Conservation (phyloP, 108 stramenopile genomes). For the Aurantiochytrium sp. region DNA sequence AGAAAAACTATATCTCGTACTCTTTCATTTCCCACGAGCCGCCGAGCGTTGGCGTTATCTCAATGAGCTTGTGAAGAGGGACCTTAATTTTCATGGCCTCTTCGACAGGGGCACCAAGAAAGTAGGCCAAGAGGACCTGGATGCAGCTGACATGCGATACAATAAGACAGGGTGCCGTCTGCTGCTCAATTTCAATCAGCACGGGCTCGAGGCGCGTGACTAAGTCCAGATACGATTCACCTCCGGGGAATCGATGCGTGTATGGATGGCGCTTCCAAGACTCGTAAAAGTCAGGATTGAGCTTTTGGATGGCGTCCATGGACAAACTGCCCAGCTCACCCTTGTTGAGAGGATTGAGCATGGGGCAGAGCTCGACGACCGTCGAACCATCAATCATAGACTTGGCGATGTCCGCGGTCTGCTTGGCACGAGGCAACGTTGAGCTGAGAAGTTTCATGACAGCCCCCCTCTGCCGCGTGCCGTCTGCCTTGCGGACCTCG, state of each 20-base stretch:
- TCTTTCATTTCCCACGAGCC: conserved; percentile 13
- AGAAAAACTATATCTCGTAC: not conserved
- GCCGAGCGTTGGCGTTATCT: conserved; percentile 58
- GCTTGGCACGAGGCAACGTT: not conserved
- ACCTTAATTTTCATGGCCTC: conserved; percentile 68
- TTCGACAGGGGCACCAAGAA: conserved; percentile 64
- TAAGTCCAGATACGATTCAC: conserved; percentile 76
- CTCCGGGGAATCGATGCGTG: conserved; percentile 74
- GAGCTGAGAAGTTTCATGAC: not conserved
- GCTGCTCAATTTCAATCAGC: conserved; percentile 79
- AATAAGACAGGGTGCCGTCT: conserved; percentile 68
- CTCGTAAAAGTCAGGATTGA: conserved; percentile 63
- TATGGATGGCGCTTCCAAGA: conserved; percentile 64
- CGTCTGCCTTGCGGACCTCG: not conserved
- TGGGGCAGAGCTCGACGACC: conserved; percentile 23
- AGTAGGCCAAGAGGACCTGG: conserved; percentile 76
- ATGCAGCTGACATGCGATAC: conserved; percentile 79
- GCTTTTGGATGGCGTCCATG: conserved; percentile 60
- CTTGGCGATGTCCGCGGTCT: conserved; percentile 4
- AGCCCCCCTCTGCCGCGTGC: not conserved
- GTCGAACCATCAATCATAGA: not conserved
- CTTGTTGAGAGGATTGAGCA: conserved; percentile 79
- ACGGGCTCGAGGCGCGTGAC: conserved; percentile 63
- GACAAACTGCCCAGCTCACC: conserved; percentile 75
- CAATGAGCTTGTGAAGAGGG: conserved; percentile 72